Evolutionary conservation across 2,329 filamentous ascomycete species (phyloP).

Genomic region (Fusarium solani-melongenae): DNA sequence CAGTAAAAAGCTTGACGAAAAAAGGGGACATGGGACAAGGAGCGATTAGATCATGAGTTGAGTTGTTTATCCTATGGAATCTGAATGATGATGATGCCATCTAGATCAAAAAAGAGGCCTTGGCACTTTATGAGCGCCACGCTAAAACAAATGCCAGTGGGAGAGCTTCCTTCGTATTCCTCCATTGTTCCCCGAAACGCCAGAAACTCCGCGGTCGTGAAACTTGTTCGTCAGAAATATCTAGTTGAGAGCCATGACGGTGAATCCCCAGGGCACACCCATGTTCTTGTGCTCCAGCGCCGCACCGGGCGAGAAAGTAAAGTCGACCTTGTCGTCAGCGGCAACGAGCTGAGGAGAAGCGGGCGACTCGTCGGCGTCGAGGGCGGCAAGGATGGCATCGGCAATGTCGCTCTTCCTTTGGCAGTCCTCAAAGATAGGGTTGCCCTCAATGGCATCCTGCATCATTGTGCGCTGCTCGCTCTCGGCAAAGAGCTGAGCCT

Average conservation of each 20-base stretch:
- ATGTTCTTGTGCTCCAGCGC: conserved; percentile 42
- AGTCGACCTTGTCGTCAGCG: conserved; percentile 40
- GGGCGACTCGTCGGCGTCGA: conserved; percentile 41
- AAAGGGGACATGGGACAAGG: conserved; percentile 7
- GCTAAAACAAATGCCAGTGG: conserved; percentile 22
- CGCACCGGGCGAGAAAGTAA: conserved; percentile 35
- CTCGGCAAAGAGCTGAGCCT: conserved; percentile 42
- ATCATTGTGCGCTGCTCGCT: conserved; percentile 43
- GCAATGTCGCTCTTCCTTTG: conserved; percentile 30
- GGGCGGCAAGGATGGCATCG: conserved; percentile 39
- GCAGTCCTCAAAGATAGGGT: conserved; percentile 39
- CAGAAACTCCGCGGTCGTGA: conserved; percentile 31
- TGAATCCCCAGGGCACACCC: conserved; percentile 41
- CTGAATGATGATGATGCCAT: conserved; percentile 37
- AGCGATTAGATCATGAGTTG: conserved; percentile 44
- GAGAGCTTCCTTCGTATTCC: conserved; percentile 10
- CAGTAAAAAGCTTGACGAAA: conserved; percentile 18
- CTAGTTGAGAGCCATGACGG: conserved; percentile 44
- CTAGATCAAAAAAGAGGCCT: conserved; percentile 24
- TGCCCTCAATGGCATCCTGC: conserved; percentile 39
- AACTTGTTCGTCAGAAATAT: conserved; percentile 20
- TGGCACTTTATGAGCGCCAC: conserved; percentile 29
- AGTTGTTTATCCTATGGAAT: conserved; percentile 42
- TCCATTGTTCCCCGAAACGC: conserved; percentile 31
- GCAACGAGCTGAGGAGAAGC: conserved; percentile 38